Evolutionary conservation across 1,139 yeast genomes (phyloP).

Genomic region (Zygosaccharomyces sapae): DNA sequence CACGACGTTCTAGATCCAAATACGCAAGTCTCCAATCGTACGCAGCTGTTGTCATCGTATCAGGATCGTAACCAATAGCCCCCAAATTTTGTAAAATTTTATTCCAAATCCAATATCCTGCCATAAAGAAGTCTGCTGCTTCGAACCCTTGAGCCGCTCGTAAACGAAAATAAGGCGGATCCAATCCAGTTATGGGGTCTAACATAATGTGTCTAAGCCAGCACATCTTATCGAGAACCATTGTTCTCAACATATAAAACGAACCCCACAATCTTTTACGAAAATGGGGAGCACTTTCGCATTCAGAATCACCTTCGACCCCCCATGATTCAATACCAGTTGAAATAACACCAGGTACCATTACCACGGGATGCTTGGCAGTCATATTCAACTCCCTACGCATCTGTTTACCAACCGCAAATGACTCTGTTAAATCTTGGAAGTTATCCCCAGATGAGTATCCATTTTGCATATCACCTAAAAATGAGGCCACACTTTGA

Average conservation of each 20-base stretch:
- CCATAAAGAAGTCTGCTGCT: slow-evolving; percentile 91
- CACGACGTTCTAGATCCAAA: slow-evolving; percentile 80
- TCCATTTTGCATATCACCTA: slow-evolving; percentile 50
- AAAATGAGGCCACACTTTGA: slow-evolving; percentile 53
- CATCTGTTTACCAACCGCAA: slow-evolving; percentile 79
- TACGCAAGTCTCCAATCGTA: slow-evolving; percentile 96
- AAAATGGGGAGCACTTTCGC: slow-evolving; percentile 81
- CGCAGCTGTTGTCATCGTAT: slow-evolving; percentile 83
- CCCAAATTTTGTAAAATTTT: slow-evolving; percentile 88
- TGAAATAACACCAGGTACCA: slow-evolving; percentile 95
- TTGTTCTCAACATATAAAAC: slow-evolving; percentile 86
- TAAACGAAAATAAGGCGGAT: slow-evolving; percentile 74
- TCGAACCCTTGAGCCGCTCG: slow-evolving; percentile 96
- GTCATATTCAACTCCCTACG: slow-evolving; percentile 47
- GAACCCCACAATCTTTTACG: slow-evolving; percentile 95
- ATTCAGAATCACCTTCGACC: slow-evolving; percentile 62
- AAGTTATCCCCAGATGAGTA: slow-evolving; percentile 20
- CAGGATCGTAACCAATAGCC: slow-evolving; percentile 88
- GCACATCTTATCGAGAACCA: slow-evolving; percentile 86
- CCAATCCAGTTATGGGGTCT: slow-evolving; percentile 87
- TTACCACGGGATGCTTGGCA: slow-evolving; percentile 73
- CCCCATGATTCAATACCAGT: slow-evolving; percentile 97
- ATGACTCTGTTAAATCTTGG: slow-evolving; percentile 67
- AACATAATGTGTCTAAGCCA: slow-evolving; percentile 90
- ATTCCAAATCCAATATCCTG: slow-evolving; percentile 99